Evolutionary conservation across 805 yeast species (phyloP), one percentile per base, ranked within the genome.

Genomic region (Isabelozyma rhagii): DNA sequence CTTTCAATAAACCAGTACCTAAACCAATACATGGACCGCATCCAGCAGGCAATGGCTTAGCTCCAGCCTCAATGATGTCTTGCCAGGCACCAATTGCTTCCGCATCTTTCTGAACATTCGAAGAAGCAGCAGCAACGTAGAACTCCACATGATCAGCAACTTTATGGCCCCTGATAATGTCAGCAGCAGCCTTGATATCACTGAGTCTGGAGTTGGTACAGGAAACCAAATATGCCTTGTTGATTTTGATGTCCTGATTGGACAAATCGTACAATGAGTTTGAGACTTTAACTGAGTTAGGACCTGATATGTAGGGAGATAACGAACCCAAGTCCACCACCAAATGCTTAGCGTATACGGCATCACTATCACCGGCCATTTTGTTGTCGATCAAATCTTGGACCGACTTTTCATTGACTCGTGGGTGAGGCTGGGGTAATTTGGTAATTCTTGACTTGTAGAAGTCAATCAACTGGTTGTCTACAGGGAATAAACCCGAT

Each of bases 21-120:
- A 94, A 77, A 38, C 99, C 99, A 64, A 94, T 94, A 76, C 99
- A 94, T 21, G 99, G 99, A 43, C 99, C 99, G 75, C 99, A 94
- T 18, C 99, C 99, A 13, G 99, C 96, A 17, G 98, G 98, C 59
- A 94, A 81, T 36, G 97, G 89, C 59, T 75, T 88, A 51, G 97
- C 96, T 47, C 99, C 99, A 8, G 98, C 97, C 49, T 85, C 93
- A 44, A 94, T 62, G 51, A 94, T 78, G 17, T 82, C 83, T 60
- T 91, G 79, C 99, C 99, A 96, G 13, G 96, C 96, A 49, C 99
- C 99, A 42, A 71, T 74, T 36, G 82, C 80, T 72, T 88, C 96
- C 43, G 99, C 99, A 58, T 92, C 97, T 58, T 80, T 80, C 74
- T 93, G 97, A 39, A 94, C 97, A 60, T 84, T 84, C 3, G 96